Evolutionary conservation across 1,284 basidiomycete species (phyloP).

Genomic region (Puccinia horiana): DNA sequence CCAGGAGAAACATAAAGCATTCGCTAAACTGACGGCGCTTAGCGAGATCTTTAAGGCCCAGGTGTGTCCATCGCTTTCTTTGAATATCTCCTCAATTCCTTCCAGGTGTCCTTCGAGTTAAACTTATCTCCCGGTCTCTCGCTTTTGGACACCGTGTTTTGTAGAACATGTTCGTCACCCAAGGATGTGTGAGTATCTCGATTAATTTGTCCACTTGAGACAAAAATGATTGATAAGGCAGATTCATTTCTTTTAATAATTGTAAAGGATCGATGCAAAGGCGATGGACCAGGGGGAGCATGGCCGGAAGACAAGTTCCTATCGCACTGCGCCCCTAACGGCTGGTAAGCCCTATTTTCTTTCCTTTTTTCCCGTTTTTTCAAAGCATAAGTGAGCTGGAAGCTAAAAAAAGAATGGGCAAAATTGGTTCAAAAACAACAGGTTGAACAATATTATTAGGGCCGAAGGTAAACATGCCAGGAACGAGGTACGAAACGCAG

Average conservation of each 20-base stretch:
- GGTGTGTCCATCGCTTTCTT: background rate
- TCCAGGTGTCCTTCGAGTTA: background rate
- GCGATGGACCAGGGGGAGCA: constrained; percentile 13
- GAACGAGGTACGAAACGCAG: background rate
- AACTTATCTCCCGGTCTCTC: background rate
- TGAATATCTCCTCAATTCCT: background rate
- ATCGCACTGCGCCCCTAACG: constrained; percentile 23
- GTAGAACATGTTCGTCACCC: constrained; percentile 33
- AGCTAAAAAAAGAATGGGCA: too few relatives aligned
- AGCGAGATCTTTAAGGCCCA: constrained; percentile 13
- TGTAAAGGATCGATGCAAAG: background rate
- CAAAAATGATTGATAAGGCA: background rate
- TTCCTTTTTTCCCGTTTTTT: background rate
- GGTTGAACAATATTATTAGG: constrained; percentile 35
- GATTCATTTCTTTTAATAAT: background rate
- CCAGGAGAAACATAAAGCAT: background rate
- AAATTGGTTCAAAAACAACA: background rate
- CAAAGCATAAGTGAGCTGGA: too few relatives aligned
- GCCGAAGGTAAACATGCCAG: constrained; percentile 18
- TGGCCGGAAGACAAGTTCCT: constrained; percentile 37
- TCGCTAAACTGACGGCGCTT: constrained; percentile 15
- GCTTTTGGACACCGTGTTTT: background rate
- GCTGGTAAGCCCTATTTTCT: background rate
- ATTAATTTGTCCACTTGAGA: background rate
- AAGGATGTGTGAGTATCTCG: constrained; percentile 17